Evolutionary conservation across 1,284 basidiomycete species (phyloP), one percentile per base, ranked within the genome.

Genomic region (Gymnopus androsaceus): DNA sequence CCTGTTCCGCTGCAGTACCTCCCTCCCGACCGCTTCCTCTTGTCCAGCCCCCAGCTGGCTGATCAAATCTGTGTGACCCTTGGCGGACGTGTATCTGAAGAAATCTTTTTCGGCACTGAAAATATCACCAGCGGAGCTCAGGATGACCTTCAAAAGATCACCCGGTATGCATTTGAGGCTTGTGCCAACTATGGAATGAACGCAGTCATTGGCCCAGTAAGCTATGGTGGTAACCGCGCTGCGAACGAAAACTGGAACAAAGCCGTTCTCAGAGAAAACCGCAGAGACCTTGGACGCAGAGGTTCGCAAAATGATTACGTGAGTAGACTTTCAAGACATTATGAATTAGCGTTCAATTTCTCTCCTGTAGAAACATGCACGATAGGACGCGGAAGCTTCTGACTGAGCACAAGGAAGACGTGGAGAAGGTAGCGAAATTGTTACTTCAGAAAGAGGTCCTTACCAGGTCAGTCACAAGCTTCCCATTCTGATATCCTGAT

Each of bases 21-120:
- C 19, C 97, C 96, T 52, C 91, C 94, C 51, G 97, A 99, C 69
- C 90, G 94, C 50, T 99, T 97, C 77, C 84, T 99, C 21, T 87
- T 96, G 63, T 94, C 94, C 12, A 96, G 94, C 0, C 93, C 96
- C 58, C 95, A 98, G 73, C 90, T 99, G 79, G 70, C 85, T 31
- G 96, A 99, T 72, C 85, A 94, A 56, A 98, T 99, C 79, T 96
- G 94, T 75, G 98, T 99, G 94, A 99, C 96, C 0, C 83, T 99
- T n/a, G 96, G 97, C 58, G 96, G 96, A 2, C 92, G 97, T 59
- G 96, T 98, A 3, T 91, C 95, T 0, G 96, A 99, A 74, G 97
- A 99, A 73, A 95, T 99, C 60, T 98, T 99, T 79, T 99, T 99
- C 68, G 94, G 92, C 33, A 65, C 73, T n/a, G 88, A 87, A 66